Base-by-base conservation (phyloP, 1,139 yeast genomes). In the Pichia sp. region DNA sequence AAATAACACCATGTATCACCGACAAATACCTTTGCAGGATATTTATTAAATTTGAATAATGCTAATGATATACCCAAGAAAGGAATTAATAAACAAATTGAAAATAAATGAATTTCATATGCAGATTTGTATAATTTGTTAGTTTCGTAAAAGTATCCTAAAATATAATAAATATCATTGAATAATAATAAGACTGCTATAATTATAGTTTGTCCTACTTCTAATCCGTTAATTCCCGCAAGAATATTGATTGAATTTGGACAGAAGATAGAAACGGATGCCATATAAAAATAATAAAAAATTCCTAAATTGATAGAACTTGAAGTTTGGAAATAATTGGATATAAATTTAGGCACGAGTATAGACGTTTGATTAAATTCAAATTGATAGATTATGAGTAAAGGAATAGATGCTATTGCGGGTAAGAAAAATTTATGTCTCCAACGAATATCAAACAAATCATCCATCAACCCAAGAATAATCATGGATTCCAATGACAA, bases 1-100 rank as follows among this genome's bases (percentile, higher is more conserved):
- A 91, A 88, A 63, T 93, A 91, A 63, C 99, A 91, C 66, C 84
- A 93, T 0, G 98, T 91, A 59, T 91, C 99, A 20, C 99, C 99
- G 4, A 93, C 99, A 66, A 91, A 91, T 1, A 87, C 97, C 44
- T 66, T 65, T 0, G 98, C 88, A 1, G 98, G 98, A 66, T 71
- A 91, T 82, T 91, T 84, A 61, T 91, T 91, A 67, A 72, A 81
- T 53, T 75, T 78, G 50, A 85, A 73, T 40, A 91, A 65, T 0
- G 87, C 95, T 2, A 80, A 47, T 1, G 95, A 78, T 3, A 87
- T 94, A 0, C 96, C 96, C 26, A 89, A 56, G 57, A 91, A 84
- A 16, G 98, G 99, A 1, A 89, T 66, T 35, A 91, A 63, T 50
- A 91, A 70, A 42, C 86, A 80, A 4, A 84, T 76, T 2, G 95